A percentile compares a stretch with the other conserved stretches of the same genome.
These are phyloP conservation scores for Mortierella sp. DNA, from an alignment of 371 early-diverging fungal species.

Conservation along the genomic window DNA sequence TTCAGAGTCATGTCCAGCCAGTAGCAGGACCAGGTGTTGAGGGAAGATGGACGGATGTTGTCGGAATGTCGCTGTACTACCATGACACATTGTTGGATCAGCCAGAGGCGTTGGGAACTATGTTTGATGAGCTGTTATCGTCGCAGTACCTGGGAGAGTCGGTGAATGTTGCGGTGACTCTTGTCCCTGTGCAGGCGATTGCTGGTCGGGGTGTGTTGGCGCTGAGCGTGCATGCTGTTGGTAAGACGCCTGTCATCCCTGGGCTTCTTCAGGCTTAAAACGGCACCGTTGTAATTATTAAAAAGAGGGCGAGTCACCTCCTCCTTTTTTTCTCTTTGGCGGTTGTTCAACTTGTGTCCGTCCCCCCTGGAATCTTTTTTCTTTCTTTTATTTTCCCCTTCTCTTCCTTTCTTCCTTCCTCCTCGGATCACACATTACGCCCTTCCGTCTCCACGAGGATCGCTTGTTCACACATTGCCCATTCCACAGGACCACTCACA, in stretches of 20 bases:
- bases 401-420: background rate
- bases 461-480: background rate
- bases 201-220: slow-evolving; percentile 38
- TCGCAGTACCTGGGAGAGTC: slow-evolving; percentile 2
- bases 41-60: slow-evolving; percentile 42
- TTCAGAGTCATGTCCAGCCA: slow-evolving; percentile 21
- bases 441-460: background rate
- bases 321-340: background rate
- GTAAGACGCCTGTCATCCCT: slow-evolving; percentile 41
- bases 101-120: background rate
- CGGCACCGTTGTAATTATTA: background rate
- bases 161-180: slow-evolving; percentile 37
- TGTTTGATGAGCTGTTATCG: slow-evolving; percentile 26
- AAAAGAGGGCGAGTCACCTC: background rate
- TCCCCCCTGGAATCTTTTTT: background rate
- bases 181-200: slow-evolving; percentile 51
- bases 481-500: background rate
- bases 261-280: slow-evolving; percentile 25
- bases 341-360: background rate
- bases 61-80: slow-evolving; percentile 44
- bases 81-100: slow-evolving; percentile 19
- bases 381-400: background rate
- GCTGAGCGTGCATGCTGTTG: slow-evolving; percentile 42
- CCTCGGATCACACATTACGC: background rate
- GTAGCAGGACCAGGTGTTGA: slow-evolving; percentile 38